Evolutionary conservation across 306 rosid genomes (phyloP).

Genomic region (Heteromeles arbutifolia): DNA sequence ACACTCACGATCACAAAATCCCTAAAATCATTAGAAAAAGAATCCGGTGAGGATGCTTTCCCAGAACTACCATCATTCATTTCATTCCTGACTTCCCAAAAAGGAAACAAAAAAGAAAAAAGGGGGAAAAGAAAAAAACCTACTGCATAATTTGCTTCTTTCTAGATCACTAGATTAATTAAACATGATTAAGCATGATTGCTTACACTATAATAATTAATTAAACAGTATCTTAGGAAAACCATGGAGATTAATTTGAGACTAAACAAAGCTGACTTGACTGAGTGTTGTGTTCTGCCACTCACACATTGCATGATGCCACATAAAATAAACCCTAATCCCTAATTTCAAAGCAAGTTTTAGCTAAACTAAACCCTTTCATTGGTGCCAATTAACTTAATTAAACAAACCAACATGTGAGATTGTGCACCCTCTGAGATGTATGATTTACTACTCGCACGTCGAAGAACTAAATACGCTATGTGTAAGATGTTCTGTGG

Average conservation of each 20-base stretch:
- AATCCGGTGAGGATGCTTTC: too few relatives aligned
- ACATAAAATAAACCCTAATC: neutral
- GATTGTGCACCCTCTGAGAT: conserved; percentile 16
- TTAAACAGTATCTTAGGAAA: conserved; percentile 7
- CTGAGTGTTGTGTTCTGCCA: conserved; percentile 31
- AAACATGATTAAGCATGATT: neutral
- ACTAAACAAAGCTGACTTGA: conserved; percentile 18
- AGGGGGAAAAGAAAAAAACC: neutral
- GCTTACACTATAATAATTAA: neutral
- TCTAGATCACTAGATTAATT: neutral
- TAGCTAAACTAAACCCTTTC: conserved; percentile 10
- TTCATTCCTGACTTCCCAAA: neutral
- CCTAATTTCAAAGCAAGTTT: conserved; percentile 5
- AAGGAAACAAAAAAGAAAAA: neutral
- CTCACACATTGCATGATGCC: conserved; percentile 18
- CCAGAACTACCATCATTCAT: neutral
- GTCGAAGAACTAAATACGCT: conserved; percentile 12
- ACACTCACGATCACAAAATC: too few relatives aligned
- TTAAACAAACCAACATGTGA: conserved; percentile 7
- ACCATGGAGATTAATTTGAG: conserved; percentile 1
- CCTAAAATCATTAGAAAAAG: too few relatives aligned
- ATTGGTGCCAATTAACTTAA: conserved; percentile 16
- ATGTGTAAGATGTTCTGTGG: conserved; percentile 10
- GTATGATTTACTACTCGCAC: neutral
- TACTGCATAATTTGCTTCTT: neutral